Evolutionary conservation across 169 alveolate species (phyloP).

Genomic region (Ichthyophthirius multifiliis): DNA sequence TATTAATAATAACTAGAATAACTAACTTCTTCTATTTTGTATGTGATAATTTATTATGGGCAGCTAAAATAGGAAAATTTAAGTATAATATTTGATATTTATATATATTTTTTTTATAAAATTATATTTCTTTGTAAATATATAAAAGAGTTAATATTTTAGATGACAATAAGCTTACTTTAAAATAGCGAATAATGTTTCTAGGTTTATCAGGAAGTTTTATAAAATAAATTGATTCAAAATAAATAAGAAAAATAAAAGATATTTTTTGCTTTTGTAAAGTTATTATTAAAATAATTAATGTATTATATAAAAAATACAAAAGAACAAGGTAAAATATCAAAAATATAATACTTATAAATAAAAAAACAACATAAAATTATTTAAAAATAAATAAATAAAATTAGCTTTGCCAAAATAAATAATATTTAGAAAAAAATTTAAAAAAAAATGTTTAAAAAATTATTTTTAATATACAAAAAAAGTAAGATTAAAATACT

Average conservation of each 20-base stretch:
- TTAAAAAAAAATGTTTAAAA: no score
- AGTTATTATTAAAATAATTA: background rate
- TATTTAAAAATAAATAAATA: no score
- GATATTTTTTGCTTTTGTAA: background rate
- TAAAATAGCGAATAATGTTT: background rate
- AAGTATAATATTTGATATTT: background rate
- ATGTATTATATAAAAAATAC: background rate
- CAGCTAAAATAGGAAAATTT: background rate
- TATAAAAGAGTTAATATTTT: background rate
- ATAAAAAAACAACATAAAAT: no score
- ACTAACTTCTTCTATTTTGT: background rate
- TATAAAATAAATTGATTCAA: background rate
- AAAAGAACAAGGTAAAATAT: background rate
- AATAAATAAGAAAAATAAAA: background rate
- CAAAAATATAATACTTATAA: background rate
- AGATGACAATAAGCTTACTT: background rate
- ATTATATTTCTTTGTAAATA: background rate
- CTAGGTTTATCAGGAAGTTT: no score
- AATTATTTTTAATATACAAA: no score
- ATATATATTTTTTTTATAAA: background rate
- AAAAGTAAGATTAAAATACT: background rate
- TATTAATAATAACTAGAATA: background rate
- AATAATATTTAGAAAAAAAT: no score
- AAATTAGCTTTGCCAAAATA: no score
- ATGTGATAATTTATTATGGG: background rate